Base-by-base conservation (phyloP, 495 filamentous ascomycete species). In the Podospora pseudoanserina region DNA sequence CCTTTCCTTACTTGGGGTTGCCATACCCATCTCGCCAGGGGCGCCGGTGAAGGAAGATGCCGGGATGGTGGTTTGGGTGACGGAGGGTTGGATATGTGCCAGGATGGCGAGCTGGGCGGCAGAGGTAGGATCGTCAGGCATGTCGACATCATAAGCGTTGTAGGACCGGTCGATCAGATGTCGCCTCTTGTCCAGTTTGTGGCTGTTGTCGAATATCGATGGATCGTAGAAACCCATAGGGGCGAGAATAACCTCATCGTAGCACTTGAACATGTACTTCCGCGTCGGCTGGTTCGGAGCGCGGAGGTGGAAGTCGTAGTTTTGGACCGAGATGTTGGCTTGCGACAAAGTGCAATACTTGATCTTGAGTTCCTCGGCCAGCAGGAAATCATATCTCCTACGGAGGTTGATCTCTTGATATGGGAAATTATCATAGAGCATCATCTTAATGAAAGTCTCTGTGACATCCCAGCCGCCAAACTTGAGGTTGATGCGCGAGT, bases 351-450 rank as follows among this genome's bases (percentile, higher is more conserved):
- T 95, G 75, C 91, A 94, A 73, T 90, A 87, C 69, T 91, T 96
- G 72, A 87, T 90, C 79, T 99, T 99, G 58, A 98, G 81, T 80
- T 99, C 96, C 76, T 99, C 95, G 0, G 94, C 95, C 15, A 98
- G 81, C 54, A 99, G 78, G 70, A 93, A 98, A 74, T 99, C 95
- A 72, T 97, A 94, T 53, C 95, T 84, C 27, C 93, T 88, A 79
- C 88, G 88, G 11, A 99, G 84, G 75, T 98, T 94, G 77, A 98
- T 96, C 18, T 97, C 94, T 34, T 87, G 82, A 74, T 99, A 99
- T 7, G 94, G 94, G 74, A 99, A 97, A 69, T 93, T 87, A 75
- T 96, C 92, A 74, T 91, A 90, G 23, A 99, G 86, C 92, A 98
- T 92, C 93, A 97, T 97, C 78, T 93, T 95, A 72, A 96, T 84